Conservation (phyloP, 1,284 basidiomycete genomes). For the Porogramme epimiltina region DNA sequence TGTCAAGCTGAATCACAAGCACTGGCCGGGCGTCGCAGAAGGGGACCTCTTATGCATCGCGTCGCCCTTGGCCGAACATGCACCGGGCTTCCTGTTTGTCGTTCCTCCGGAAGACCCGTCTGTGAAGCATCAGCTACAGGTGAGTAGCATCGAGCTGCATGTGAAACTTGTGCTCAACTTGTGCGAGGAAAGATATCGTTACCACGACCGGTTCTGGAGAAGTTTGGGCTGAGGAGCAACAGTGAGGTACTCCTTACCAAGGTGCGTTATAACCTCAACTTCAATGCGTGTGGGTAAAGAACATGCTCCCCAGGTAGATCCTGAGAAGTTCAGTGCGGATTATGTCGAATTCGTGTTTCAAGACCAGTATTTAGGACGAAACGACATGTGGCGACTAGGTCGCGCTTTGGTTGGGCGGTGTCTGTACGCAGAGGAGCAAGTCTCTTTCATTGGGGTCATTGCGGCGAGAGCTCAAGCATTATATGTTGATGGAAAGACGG, state of each 20-base stretch:
- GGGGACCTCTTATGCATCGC: conserved; percentile 70
- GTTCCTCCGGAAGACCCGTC: conserved; percentile 63
- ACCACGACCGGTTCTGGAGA: conserved; percentile 68
- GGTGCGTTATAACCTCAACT: conserved; percentile 34
- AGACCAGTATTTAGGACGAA: conserved; percentile 90
- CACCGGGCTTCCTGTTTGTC: conserved; percentile 64
- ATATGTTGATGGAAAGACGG: conserved; percentile 67
- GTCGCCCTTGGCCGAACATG: conserved; percentile 41
- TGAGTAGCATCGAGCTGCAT: conserved; percentile 24
- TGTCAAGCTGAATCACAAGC: conserved; percentile 68
- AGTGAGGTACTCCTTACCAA: conserved; percentile 71
- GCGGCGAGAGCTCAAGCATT: conserved; percentile 81
- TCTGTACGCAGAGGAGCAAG: conserved; percentile 68
- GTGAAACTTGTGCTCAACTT: not conserved
- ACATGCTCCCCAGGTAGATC: conserved; percentile 57
- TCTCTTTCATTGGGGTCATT: conserved; percentile 77
- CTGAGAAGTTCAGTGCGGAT: conserved; percentile 66
- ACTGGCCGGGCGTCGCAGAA: conserved; percentile 74
- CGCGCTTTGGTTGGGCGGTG: conserved; percentile 80
- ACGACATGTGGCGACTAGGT: conserved; percentile 90
- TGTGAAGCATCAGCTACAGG: conserved; percentile 67
- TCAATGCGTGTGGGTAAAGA: conserved; percentile 8
- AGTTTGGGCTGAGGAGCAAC: conserved; percentile 70
- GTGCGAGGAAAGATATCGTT: conserved; percentile 61
- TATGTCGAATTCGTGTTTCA: conserved; percentile 89